These are phyloP conservation scores for Cryptomeria japonica DNA, from an alignment of 75 land plant species.

Conservation along the genomic window DNA sequence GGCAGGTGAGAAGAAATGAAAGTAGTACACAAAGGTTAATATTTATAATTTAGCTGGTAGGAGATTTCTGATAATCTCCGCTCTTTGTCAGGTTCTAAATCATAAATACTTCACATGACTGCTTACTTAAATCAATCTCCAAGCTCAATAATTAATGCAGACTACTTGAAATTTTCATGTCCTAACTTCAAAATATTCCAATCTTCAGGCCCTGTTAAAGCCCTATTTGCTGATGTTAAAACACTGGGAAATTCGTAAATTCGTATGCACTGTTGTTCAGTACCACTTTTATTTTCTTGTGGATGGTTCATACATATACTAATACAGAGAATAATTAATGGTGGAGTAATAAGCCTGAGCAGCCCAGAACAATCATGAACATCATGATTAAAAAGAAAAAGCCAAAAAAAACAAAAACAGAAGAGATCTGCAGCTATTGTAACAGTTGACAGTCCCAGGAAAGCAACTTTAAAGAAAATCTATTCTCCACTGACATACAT, in stretches of 20 bases:
- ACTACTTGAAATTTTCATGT: neutral
- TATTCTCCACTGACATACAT: no score
- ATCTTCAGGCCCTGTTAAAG: neutral
- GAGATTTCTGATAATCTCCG: neutral
- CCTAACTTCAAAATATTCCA: neutral
- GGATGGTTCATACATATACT: neutral
- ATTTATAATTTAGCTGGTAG: no score
- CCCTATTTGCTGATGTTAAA: neutral
- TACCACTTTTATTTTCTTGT: neutral
- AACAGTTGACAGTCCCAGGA: neutral
- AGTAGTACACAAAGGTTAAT: no score
- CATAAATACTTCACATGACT: neutral
- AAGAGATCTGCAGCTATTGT: neutral
- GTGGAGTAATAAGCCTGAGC: neutral
- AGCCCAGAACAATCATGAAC: neutral
- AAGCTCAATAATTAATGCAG: neutral
- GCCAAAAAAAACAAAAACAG: no score
- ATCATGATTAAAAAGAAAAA: no score
- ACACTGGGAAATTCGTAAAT: neutral
- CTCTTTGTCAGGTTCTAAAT: neutral
- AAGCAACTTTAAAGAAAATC: neutral
- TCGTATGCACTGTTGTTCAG: neutral
- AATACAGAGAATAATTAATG: neutral
- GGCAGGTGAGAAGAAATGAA: no score
- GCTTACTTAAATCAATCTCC: neutral